Conservation (phyloP, 202 grass and related monocot genomes). For the Digitaria exilis region DNA sequence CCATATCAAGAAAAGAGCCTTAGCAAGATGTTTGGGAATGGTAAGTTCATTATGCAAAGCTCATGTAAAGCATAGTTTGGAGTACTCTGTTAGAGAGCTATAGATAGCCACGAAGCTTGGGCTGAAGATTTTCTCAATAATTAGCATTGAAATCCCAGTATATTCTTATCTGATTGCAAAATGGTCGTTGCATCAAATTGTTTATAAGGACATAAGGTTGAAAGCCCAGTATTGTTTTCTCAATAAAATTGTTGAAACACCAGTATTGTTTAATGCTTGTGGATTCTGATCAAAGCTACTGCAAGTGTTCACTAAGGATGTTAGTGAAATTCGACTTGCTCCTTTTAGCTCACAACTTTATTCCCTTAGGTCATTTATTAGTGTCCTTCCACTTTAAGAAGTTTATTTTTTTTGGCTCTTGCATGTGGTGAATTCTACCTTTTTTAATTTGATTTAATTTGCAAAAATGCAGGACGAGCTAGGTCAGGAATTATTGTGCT, state of each 20-base stretch:
- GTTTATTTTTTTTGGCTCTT: neutral
- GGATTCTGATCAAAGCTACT: neutral
- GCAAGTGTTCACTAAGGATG: neutral
- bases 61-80: conserved; percentile 13
- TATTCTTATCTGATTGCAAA: neutral
- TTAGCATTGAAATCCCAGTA: neutral
- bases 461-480: conserved; percentile 63
- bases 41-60: conserved; percentile 45
- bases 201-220: too few relatives aligned
- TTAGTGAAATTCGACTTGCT: neutral
- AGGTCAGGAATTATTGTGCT: conserved; percentile 98
- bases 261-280: conserved; percentile 7
- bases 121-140: neutral
- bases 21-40: conserved; percentile 99
- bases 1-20: conserved; percentile 98
- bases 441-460: conserved; percentile 17
- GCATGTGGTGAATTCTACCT: neutral
- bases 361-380: neutral
- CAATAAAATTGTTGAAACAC: too few relatives aligned
- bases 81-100: conserved; percentile 23
- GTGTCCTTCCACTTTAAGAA: conserved; percentile 12
- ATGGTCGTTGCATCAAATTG: too few relatives aligned
- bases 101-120: neutral
- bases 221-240: too few relatives aligned
- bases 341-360: neutral